Percentiles rank a stretch among this genome's conserved stretches.
phyloP scores from a whole-genome alignment of 169 alveolate genomes.

The Plasmodium inui region DNA sequence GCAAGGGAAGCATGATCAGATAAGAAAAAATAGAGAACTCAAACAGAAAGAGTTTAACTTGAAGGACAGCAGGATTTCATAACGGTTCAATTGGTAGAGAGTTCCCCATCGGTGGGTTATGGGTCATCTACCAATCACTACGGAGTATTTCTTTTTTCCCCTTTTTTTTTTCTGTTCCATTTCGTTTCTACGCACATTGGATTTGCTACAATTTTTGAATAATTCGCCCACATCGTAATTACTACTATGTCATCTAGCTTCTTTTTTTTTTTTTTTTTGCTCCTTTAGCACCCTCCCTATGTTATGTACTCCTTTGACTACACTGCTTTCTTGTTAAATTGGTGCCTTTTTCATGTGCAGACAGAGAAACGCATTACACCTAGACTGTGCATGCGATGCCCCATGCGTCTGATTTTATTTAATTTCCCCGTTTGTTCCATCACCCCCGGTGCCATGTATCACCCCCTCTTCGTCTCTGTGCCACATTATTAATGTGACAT shows the following conservation, averaged over 20 bases:
- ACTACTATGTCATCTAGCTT: background rate
- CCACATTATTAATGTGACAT: background rate
- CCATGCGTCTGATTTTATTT: slow-evolving; percentile 9
- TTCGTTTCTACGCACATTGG: background rate
- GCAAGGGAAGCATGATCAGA: slow-evolving; percentile 81
- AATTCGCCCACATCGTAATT: background rate
- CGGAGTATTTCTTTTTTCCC: background rate
- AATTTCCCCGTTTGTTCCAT: slow-evolving; percentile 25
- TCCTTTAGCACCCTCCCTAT: background rate
- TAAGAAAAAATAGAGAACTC: slow-evolving; percentile 55
- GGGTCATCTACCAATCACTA: background rate
- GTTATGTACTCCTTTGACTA: background rate
- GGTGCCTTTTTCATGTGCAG: background rate
- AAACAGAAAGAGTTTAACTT: slow-evolving; percentile 58
- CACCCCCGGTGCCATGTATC: background rate
- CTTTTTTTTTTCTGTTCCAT: background rate
- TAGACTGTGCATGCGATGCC: background rate
- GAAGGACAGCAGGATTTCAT: slow-evolving; percentile 66
- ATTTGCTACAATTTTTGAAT: background rate
- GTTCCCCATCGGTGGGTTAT: background rate
- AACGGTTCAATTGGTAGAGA: background rate
- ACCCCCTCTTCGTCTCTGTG: background rate
- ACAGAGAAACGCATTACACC: background rate
- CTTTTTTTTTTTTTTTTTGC: background rate
- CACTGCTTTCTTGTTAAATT: background rate